Evolutionary conservation across 352 stramenopile genomes (phyloP).

Genomic region (Pythium folliculosum): DNA sequence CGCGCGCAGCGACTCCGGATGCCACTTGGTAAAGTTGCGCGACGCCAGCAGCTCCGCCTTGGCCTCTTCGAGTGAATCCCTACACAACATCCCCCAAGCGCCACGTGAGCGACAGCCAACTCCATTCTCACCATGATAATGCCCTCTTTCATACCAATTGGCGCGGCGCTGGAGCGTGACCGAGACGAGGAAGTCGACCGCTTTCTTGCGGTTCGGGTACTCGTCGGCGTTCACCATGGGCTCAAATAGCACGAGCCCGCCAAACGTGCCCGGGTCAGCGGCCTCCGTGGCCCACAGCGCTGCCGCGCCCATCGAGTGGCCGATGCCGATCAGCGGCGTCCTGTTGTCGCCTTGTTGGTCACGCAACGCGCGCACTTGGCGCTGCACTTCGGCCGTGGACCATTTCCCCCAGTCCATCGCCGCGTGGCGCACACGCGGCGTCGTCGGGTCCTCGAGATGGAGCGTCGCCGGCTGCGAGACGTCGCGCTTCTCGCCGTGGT

Average conservation of each 20-base stretch:
- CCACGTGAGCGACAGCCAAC: too few relatives aligned
- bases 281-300: slow-evolving; percentile 37
- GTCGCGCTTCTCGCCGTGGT: slow-evolving; percentile 42
- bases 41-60: slow-evolving; percentile 28
- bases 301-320: slow-evolving; percentile 46
- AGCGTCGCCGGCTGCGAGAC: slow-evolving; percentile 34
- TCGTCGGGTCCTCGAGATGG: slow-evolving; percentile 27
- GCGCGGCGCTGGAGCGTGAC: slow-evolving; percentile 16
- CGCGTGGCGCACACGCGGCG: slow-evolving; percentile 38
- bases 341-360: neutral
- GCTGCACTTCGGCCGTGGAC: slow-evolving; percentile 24
- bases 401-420: slow-evolving; percentile 32
- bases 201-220: neutral
- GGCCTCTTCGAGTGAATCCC: slow-evolving; percentile 22
- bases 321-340: slow-evolving; percentile 52
- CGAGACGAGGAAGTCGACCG: slow-evolving; percentile 15
- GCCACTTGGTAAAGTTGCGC: slow-evolving; percentile 45
- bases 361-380: slow-evolving; percentile 16
- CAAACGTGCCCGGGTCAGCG: slow-evolving; percentile 40
- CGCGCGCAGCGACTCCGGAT: slow-evolving; percentile 33
- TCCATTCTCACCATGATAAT: too few relatives aligned
- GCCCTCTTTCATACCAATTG: neutral
- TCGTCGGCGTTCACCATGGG: slow-evolving; percentile 34
- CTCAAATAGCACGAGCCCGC: slow-evolving; percentile 50
- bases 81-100: neutral